These are phyloP conservation scores for Brassica carinata DNA, from an alignment of 345 rosid species.

Conservation along the genomic window DNA sequence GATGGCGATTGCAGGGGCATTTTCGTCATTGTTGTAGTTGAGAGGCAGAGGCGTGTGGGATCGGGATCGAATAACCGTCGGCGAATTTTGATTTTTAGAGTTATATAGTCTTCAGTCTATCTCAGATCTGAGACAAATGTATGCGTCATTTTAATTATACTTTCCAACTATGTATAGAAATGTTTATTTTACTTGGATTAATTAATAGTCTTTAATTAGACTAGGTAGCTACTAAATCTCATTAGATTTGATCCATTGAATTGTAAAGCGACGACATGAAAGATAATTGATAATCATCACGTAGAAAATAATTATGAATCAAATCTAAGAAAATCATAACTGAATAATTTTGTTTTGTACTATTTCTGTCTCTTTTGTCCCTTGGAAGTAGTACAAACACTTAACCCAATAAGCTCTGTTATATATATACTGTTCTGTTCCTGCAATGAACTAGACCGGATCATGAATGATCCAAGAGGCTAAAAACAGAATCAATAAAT, in stretches of 20 bases:
- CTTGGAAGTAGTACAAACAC: neutral
- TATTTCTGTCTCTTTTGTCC: constrained; percentile 17
- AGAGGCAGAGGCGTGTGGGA: neutral
- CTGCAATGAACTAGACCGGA: neutral
- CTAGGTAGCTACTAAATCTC: neutral
- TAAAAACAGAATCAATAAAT: neutral
- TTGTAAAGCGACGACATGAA: neutral
- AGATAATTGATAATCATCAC: constrained; percentile 15
- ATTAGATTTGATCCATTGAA: neutral
- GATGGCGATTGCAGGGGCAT: constrained; percentile 35
- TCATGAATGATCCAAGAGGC: neutral
- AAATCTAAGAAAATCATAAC: constrained; percentile 9
- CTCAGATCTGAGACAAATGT: constrained; percentile 31
- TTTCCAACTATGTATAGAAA: neutral
- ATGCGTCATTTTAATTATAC: neutral
- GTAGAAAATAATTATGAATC: neutral
- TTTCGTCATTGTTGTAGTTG: constrained; percentile 46
- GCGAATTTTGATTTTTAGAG: constrained; percentile 2
- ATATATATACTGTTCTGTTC: neutral
- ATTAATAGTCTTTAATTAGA: neutral
- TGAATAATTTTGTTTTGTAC: neutral
- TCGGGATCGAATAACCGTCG: constrained; percentile 21
- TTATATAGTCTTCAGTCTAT: constrained; percentile 4
- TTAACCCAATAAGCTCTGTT: neutral
- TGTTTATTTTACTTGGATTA: neutral